Percentiles rank a stretch among this genome's conserved stretches.
Conservation (phyloP, 306 rosid species). For the Prunus mongolica region DNA sequence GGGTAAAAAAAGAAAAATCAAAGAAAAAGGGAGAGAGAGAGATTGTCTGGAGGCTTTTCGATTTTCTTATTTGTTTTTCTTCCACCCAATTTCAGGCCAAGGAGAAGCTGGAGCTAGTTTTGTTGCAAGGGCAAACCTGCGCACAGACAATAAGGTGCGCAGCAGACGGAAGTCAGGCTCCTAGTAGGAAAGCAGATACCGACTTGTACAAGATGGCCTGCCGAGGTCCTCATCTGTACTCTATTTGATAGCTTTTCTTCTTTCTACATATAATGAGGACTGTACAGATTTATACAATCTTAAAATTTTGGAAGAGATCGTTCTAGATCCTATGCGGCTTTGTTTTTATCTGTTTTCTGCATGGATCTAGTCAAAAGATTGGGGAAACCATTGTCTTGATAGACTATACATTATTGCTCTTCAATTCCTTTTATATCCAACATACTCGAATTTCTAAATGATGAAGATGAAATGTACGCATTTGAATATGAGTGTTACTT, state of each 20-base stretch:
- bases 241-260: conserved; percentile 19
- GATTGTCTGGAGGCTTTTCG: conserved; percentile 12
- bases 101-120: conserved; percentile 71
- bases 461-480: not conserved
- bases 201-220: conserved; percentile 28
- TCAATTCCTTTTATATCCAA: not conserved
- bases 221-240: conserved; percentile 32
- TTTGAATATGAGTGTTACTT: not conserved
- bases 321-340: conserved; percentile 27
- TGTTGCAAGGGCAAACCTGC: conserved; percentile 28
- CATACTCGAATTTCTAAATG: not conserved
- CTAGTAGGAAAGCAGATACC: conserved; percentile 30
- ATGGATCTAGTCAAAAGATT: conserved; percentile 8
- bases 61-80: conserved; percentile 32
- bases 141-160: conserved; percentile 10
- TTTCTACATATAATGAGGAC: conserved; percentile 26
- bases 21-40: not conserved
- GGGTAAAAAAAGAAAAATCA: not conserved
- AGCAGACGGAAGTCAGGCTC: conserved; percentile 16
- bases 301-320: conserved; percentile 24
- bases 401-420: not conserved
- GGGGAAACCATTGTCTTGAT: not conserved
- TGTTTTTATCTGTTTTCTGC: not conserved
- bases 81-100: conserved; percentile 74
- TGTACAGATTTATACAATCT: conserved; percentile 52